Conservation (phyloP, 2,329 filamentous ascomycete species). For the Fusarium sp. region DNA sequence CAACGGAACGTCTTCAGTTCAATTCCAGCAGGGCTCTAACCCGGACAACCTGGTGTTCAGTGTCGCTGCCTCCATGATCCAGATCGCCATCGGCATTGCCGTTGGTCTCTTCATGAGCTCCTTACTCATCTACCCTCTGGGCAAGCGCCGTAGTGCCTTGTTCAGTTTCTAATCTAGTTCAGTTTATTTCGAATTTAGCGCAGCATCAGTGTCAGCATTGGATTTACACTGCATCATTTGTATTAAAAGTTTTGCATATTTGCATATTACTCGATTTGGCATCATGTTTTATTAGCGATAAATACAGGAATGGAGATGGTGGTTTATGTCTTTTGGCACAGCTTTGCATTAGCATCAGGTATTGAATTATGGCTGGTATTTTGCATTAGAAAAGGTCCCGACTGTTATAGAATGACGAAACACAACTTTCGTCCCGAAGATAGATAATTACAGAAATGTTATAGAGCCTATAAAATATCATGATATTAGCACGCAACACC, state of each 20-base stretch:
- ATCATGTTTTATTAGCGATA: constrained; percentile 6
- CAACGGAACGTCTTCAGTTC: constrained; percentile 53
- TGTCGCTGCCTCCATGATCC: constrained; percentile 64
- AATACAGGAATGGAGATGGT: constrained; percentile 3
- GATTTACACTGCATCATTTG: not conserved
- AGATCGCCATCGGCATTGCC: constrained; percentile 66
- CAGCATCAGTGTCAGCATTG: constrained; percentile 19
- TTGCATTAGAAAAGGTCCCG: constrained; percentile 8
- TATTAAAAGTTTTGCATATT: constrained; percentile 21
- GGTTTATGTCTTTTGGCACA: constrained; percentile 2
- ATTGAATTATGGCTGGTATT: constrained; percentile 1
- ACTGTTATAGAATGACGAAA: not conserved
- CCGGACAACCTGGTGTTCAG: constrained; percentile 58
- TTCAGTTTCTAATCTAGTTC: constrained; percentile 58
- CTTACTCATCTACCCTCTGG: constrained; percentile 62
- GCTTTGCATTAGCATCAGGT: constrained; percentile 9
- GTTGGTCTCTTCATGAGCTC: constrained; percentile 64
- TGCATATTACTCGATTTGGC: not conserved
- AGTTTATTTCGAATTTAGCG: constrained; percentile 11
- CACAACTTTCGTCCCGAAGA: not conserved
- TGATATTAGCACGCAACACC: not conserved
- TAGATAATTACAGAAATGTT: not conserved
- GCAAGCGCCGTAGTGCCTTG: constrained; percentile 62
- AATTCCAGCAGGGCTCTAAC: constrained; percentile 35
- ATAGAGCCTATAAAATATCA: not conserved